Percentiles rank a stretch among this genome's conserved stretches.
phyloP scores from a whole-genome alignment of 1,284 basidiomycete genomes.

The Ustilago lituana region DNA sequence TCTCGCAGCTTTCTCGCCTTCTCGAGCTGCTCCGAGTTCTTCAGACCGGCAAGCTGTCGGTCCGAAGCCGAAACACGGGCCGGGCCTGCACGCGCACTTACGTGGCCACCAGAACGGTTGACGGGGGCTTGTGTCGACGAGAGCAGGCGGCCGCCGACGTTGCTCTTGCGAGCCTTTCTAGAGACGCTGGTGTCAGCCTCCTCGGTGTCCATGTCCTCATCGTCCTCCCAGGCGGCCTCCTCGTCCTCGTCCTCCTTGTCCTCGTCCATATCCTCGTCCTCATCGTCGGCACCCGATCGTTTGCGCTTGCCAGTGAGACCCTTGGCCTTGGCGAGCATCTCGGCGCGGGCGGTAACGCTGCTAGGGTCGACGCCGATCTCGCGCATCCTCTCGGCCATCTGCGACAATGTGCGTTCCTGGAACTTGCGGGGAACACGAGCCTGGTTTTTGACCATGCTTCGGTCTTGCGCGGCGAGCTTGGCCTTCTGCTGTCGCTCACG shows the following conservation, averaged over 20 bases:
- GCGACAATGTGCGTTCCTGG: slow-evolving; percentile 83
- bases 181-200: slow-evolving; percentile 43
- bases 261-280: slow-evolving; percentile 62
- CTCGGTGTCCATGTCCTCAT: slow-evolving; percentile 71
- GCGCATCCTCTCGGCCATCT: slow-evolving; percentile 83
- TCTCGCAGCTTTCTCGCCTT: slow-evolving; percentile 61
- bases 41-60: slow-evolving; percentile 59
- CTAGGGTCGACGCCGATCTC: slow-evolving; percentile 89
- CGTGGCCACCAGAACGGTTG: slow-evolving; percentile 57
- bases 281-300: slow-evolving; percentile 69
- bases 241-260: slow-evolving; percentile 68
- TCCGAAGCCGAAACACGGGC: slow-evolving; percentile 61
- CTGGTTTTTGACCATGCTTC: slow-evolving; percentile 87
- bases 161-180: slow-evolving; percentile 71
- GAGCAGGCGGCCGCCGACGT: slow-evolving; percentile 70
- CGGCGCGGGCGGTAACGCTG: slow-evolving; percentile 85
- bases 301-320: slow-evolving; percentile 76
- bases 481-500: slow-evolving; percentile 74
- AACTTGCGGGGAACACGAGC: slow-evolving; percentile 81
- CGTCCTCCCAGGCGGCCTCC: slow-evolving; percentile 69
- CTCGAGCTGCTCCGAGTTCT: slow-evolving; percentile 54
- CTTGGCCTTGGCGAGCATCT: slow-evolving; percentile 80
- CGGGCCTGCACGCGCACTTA: slow-evolving; percentile 60
- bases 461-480: slow-evolving; percentile 82
- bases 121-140: slow-evolving; percentile 53